Evolutionary conservation across 2,329 filamentous ascomycete species (phyloP), one percentile per base, ranked within the genome.

Genomic region (Atkinsonella hypoxylon): DNA sequence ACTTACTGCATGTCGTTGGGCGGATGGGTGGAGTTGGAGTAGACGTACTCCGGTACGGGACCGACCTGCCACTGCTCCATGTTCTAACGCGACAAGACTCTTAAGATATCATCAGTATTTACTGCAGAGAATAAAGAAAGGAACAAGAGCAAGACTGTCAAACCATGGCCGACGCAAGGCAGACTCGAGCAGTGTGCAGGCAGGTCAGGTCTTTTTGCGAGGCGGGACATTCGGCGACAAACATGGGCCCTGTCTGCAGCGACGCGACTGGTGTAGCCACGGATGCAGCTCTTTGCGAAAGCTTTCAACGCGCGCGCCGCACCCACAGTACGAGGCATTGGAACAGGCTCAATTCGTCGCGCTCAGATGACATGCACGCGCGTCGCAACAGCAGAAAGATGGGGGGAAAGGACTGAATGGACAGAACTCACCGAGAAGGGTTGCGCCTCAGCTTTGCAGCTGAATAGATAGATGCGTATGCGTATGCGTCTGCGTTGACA

Each of bases 61-160:
- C 76, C 75, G 65, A 79, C 74, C 67, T 78, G 74, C 76, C 76
- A 79, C 68, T 78, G 75, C 70, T 79, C 74, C 76, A 79, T 79
- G 68, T 67, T 74, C 75, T 78, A 53, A 55, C 54, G 55, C 54
- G 55, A 53, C 54, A 52, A 54, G 51, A 54, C 47, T 52, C 26
- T 26, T 26, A 26, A 47, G 53, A 51, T 51, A 56, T 47, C 51
- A 52, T 58, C 58, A 60, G 59, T 55, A 51, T 65, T 55, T 59
- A 58, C 55, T 51, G 48, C 41, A 42, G 20, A 54, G 42, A 53
- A 47, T 49, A 53, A 44, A 52, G 44, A 53, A 20, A 45, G 51
- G 47, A 40, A 49, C 48, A 50, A 42, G 51, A 48, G 31, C 34
- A 44, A 44, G 41, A 31, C 34, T 43, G 30, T 49, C 49, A 40